A percentile compares a stretch with the other conserved stretches of the same genome.
Evolutionary conservation across 768 basidiomycete genomes (phyloP).

Genomic region (Leucocoprinus birnbaumii): DNA sequence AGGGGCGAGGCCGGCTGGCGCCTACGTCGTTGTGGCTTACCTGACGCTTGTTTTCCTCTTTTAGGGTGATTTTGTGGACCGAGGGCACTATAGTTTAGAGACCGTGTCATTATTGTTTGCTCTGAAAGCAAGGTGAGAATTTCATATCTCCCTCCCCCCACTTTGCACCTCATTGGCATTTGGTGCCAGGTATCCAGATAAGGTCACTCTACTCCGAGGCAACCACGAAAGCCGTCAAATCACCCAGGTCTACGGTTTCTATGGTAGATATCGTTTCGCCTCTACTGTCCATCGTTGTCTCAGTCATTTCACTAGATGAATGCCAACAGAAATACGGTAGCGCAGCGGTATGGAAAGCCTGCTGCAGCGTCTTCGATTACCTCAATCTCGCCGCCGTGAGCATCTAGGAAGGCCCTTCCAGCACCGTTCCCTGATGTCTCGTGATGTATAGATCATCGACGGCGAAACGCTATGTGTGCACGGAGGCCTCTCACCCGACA

Average conservation of each 20-base stretch:
- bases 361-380: conserved; percentile 95
- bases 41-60: conserved; percentile 14
- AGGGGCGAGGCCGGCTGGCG: neutral
- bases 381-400: conserved; percentile 90
- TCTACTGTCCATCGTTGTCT: neutral
- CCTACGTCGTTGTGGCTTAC: conserved; percentile 16
- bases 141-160: neutral
- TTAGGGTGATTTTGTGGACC: conserved; percentile 96
- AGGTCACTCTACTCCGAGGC: conserved; percentile 86
- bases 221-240: conserved; percentile 98
- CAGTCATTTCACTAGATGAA: conserved; percentile 57
- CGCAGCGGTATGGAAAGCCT: conserved; percentile 94
- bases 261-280: conserved; percentile 54
- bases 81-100: conserved; percentile 94
- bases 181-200: conserved; percentile 77
- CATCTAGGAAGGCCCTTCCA: neutral
- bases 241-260: conserved; percentile 98
- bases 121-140: conserved; percentile 76
- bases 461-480: conserved; percentile 92
- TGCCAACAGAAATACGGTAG: conserved; percentile 98
- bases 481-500: conserved; percentile 94
- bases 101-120: conserved; percentile 88
- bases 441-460: conserved; percentile 80
- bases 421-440: neutral
- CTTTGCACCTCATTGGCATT: neutral